phyloP scores from a whole-genome alignment of 2,329 filamentous ascomycete genomes.

The Calonectria ilicicola region DNA sequence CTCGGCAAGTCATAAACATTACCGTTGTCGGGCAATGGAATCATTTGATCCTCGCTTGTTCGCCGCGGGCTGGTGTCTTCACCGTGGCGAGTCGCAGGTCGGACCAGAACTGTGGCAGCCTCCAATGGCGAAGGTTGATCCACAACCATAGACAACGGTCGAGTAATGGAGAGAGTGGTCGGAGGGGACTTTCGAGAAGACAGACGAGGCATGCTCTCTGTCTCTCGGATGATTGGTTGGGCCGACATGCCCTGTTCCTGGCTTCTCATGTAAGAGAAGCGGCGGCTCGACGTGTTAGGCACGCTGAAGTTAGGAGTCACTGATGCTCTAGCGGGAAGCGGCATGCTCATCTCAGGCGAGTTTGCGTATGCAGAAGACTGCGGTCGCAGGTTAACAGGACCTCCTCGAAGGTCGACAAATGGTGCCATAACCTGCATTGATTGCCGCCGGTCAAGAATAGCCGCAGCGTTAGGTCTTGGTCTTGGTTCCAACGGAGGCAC shows the following conservation, averaged over 20 bases:
- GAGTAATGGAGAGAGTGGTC: slow-evolving; percentile 59
- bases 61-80: slow-evolving; percentile 32
- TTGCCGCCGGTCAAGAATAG: slow-evolving; percentile 63
- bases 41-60: slow-evolving; percentile 26
- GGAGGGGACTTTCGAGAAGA: slow-evolving; percentile 50
- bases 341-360: slow-evolving; percentile 22
- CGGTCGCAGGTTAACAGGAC: slow-evolving; percentile 38
- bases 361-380: slow-evolving; percentile 38
- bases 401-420: slow-evolving; percentile 54
- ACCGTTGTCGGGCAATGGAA: slow-evolving; percentile 28
- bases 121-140: slow-evolving; percentile 61
- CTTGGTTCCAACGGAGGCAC: slow-evolving; percentile 50
- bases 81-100: slow-evolving; percentile 46
- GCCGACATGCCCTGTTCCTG: slow-evolving; percentile 31
- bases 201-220: slow-evolving; percentile 29
- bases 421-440: slow-evolving; percentile 63
- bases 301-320: slow-evolving; percentile 66
- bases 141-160: slow-evolving; percentile 66
- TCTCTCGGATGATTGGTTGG: slow-evolving; percentile 28
- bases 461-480: slow-evolving; percentile 64
- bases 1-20: slow-evolving; percentile 30
- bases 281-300: slow-evolving; percentile 58
- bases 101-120: slow-evolving; percentile 32
- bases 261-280: slow-evolving; percentile 56
- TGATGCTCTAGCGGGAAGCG: slow-evolving; percentile 19